phyloP scores from a whole-genome alignment of 495 filamentous ascomycete genomes.

The Recurvomyces mirabilis region DNA sequence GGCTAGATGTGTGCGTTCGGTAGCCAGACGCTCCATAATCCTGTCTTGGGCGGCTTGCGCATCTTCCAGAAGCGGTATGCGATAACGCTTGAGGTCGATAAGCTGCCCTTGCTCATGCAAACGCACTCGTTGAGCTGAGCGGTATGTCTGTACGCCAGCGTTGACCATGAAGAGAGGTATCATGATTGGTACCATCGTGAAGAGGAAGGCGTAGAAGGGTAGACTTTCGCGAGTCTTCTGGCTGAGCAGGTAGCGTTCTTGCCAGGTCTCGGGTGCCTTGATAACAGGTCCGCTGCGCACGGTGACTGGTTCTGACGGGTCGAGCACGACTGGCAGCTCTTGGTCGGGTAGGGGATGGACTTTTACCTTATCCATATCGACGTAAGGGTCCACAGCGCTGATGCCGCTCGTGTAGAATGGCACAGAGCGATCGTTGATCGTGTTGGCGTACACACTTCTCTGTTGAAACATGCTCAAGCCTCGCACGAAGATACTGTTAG shows the following conservation, averaged over 20 bases:
- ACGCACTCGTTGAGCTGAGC: constrained; percentile 59
- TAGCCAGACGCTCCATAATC: constrained; percentile 59
- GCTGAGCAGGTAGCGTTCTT: constrained; percentile 29
- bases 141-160: constrained; percentile 58
- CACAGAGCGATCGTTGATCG: constrained; percentile 70
- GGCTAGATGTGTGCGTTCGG: constrained; percentile 35
- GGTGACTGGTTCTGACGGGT: constrained; percentile 52
- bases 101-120: constrained; percentile 58
- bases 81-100: constrained; percentile 53
- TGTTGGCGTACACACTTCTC: constrained; percentile 68
- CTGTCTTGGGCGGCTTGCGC: constrained; percentile 61
- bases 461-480: constrained; percentile 64
- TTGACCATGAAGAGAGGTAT: constrained; percentile 61
- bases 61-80: constrained; percentile 62
- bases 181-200: constrained; percentile 57
- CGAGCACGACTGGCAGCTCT: constrained; percentile 62
- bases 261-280: constrained; percentile 5
- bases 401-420: constrained; percentile 74
- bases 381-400: constrained; percentile 61
- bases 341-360: constrained; percentile 66
- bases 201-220: constrained; percentile 51
- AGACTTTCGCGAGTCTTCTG: constrained; percentile 25
- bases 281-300: too few species aligned
- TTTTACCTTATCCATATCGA: constrained; percentile 48
- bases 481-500: constrained; percentile 72